Percentiles rank a stretch among this genome's conserved stretches.
Evolutionary conservation across 805 yeast genomes (phyloP).

Genomic region (Saccharomycopsis sp.): DNA sequence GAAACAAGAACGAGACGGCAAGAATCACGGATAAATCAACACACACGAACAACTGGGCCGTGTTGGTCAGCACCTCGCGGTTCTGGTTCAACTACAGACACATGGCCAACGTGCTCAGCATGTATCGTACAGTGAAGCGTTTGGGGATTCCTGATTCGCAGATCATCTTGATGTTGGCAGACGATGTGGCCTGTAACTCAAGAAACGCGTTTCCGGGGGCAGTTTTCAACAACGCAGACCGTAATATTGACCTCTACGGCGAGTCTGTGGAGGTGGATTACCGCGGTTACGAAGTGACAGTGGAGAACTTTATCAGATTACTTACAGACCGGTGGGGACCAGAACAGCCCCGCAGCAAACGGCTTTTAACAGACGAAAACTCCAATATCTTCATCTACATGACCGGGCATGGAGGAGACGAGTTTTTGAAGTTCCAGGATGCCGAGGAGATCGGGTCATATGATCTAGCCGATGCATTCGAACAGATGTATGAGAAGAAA

Average conservation of each 20-base stretch:
- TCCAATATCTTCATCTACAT: constrained; percentile 89
- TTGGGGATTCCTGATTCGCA: constrained; percentile 97
- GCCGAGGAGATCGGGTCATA: constrained; percentile 95
- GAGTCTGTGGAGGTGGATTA: constrained; percentile 94
- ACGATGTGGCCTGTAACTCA: constrained; percentile 95
- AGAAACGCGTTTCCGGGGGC: constrained; percentile 94
- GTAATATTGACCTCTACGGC: constrained; percentile 89
- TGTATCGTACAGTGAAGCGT: constrained; percentile 93
- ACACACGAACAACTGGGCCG: constrained; percentile 74
- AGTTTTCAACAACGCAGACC: constrained; percentile 88
- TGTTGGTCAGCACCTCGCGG: constrained; percentile 87
- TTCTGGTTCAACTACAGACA: constrained; percentile 99
- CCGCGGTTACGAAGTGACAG: constrained; percentile 96
- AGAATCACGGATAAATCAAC: constrained; percentile 24
- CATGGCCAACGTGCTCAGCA: constrained; percentile 90
- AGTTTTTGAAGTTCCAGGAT: constrained; percentile 94
- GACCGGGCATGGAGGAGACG: constrained; percentile 99
- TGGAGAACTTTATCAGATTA: constrained; percentile 87
- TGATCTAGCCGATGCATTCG: constrained; percentile 96
- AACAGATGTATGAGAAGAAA: constrained; percentile 93
- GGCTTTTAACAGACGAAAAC: constrained; percentile 86
- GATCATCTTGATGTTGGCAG: constrained; percentile 91
- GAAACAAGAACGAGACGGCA: not conserved
- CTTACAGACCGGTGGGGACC: constrained; percentile 94
- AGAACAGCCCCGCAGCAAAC: constrained; percentile 87